Base-by-base conservation (phyloP, 2,329 filamentous ascomycete species). In the Pezizomycotina sp. region DNA sequence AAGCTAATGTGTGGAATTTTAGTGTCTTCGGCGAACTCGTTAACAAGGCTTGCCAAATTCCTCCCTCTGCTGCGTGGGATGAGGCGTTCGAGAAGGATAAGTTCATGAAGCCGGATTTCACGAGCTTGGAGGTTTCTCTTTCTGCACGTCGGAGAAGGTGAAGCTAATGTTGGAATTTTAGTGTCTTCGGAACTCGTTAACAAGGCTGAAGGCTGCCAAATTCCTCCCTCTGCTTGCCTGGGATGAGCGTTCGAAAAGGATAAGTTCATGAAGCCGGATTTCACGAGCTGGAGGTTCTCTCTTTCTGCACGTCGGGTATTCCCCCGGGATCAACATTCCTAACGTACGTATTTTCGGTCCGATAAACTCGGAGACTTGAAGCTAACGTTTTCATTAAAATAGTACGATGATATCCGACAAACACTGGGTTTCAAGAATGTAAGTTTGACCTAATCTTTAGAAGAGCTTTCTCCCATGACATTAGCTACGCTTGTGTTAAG, bases 71-170 rank as follows among this genome's bases (percentile, higher is more conserved):
- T 9, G 89, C 89, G 0, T 98, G 89, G 89, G 63, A 65, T 22
- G 68, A 70, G 29, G 78, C 81, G 1, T 98, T 95, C 48, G 89
- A 98, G 56, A 95, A 95, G 59, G 84, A 93, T 62, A 83, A 78
- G 53, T 98, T 98, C 58, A 60, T 92, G 22, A 86, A 81, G 34
- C 89, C 89, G 0, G 89, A 98, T 56, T 98, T 98, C 54, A 95
- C 89, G 0, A 89, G 79, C 6, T 66, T 95, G 2, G 89, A 98
- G 83, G 93, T 2, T 60, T 93, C 43, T 82, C 77, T 1, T 93
- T 14, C n/a, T n/a, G 1, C 9, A 14, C n/a, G 6, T n/a, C 15
- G n/a, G 5, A 21, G 6, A 15, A 18, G 16, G 7, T 5, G 20
- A 22, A 10, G 34, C 27, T 7, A 47, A 45, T 36, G 49, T 50